Evolutionary conservation across 345 rosid species (phyloP), one percentile per base, ranked within the genome.

Genomic region (Eucalyptus curtisii): DNA sequence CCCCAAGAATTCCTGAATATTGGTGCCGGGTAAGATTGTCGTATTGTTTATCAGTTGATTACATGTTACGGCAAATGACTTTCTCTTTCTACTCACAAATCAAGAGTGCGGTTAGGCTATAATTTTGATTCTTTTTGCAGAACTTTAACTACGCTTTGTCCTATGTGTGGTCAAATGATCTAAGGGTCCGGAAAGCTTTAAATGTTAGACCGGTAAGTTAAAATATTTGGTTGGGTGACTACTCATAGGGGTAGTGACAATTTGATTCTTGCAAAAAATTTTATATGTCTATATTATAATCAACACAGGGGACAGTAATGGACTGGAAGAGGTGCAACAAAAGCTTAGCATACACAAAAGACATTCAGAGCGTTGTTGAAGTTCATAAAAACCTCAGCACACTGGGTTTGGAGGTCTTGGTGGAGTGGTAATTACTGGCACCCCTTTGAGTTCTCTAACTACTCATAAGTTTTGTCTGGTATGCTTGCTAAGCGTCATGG

Each of bases 261-360:
- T 76, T 76, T 37, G 82, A 37, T 37, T 71, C 45, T 76, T 19
- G 82, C 82, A 37, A 33, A 68, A 9, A 10, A 3, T 8, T 76
- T 5, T 24, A 37, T 20, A 10, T 45, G 2, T 76, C 14, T 20
- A 24, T 37, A 44, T 37, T 3, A 76, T 76, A 37, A 37, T 76
- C 27, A 37, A 76, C 82, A 76, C 82, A 91, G 94, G 91, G 91
- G 52, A 93, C 89, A 3, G 57, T 89, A 4, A 49, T 30, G 7
- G 85, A 85, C 40, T 92, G 93, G 90, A 89, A 88, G 80, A 90
- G 91, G 68, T 93, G 94, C 91, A 93, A 93, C 68, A 24, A 85
- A 47, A 88, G 90, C 22, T 53, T 93, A 40, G 49, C 87, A 37
- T 93, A 93, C 87, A 33, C 87, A 6, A 84, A 33, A 17, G 84